These are phyloP conservation scores for Saccharomycopsis amapae DNA, from an alignment of 805 yeast species.

Conservation along the genomic window DNA sequence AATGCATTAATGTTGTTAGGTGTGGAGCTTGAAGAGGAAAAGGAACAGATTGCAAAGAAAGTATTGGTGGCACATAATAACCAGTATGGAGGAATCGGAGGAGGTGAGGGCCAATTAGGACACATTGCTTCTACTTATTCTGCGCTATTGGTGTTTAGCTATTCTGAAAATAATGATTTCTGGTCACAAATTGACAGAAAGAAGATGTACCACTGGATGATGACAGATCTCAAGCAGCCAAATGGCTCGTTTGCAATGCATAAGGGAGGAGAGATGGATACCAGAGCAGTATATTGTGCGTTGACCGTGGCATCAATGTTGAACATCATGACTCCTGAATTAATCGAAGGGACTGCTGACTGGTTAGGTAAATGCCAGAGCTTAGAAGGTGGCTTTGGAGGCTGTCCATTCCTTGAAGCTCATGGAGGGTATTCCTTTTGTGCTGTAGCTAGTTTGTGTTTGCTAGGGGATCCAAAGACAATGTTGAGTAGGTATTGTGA, in stretches of 20 bases:
- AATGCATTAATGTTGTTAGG: slow-evolving; percentile 46
- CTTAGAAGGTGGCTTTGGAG: slow-evolving; percentile 94
- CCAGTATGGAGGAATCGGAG: slow-evolving; percentile 67
- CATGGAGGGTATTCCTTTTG: slow-evolving; percentile 98
- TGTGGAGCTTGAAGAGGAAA: slow-evolving; percentile 23
- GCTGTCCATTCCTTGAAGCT: slow-evolving; percentile 77
- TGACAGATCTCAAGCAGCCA: slow-evolving; percentile 45
- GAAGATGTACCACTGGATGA: slow-evolving; percentile 53
- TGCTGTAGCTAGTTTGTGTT: slow-evolving; percentile 60
- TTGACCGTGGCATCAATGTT: slow-evolving; percentile 64
- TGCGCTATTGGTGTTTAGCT: slow-evolving; percentile 53
- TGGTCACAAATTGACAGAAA: slow-evolving; percentile 29
- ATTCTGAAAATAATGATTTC: slow-evolving; percentile 36
- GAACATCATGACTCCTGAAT: slow-evolving; percentile 52
- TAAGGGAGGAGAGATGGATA: slow-evolving; percentile 73
- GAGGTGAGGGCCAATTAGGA: slow-evolving; percentile 75
- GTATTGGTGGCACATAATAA: slow-evolving; percentile 28
- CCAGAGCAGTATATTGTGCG: slow-evolving; percentile 83
- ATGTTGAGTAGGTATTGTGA: slow-evolving; percentile 35
- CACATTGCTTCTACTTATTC: slow-evolving; percentile 87
- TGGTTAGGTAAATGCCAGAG: slow-evolving; percentile 75
- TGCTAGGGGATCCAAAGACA: slow-evolving; percentile 34
- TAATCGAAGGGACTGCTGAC: slow-evolving; percentile 43
- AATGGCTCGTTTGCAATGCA: slow-evolving; percentile 81
- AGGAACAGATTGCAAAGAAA: slow-evolving; percentile 28